Percentiles rank a stretch among this genome's conserved stretches.
These are phyloP conservation scores for Lasiodiplodia sp. DNA, from an alignment of 2,329 filamentous ascomycete genomes.

Conservation along the genomic window DNA sequence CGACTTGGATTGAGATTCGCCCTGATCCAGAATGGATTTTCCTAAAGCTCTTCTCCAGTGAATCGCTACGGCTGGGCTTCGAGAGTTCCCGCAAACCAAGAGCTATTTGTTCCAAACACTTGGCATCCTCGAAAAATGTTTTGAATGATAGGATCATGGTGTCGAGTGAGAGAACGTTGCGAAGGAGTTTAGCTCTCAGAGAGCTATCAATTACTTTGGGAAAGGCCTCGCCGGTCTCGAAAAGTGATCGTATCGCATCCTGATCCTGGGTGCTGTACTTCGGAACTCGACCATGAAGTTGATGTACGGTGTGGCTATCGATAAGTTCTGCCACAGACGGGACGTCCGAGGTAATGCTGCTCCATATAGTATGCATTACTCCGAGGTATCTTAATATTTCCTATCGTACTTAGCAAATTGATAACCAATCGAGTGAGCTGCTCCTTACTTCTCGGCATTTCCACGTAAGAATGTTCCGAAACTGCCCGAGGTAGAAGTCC, in stretches of 20 bases:
- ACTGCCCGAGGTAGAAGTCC: background rate
- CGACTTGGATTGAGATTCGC: background rate
- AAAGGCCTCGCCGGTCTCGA: background rate
- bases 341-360: background rate
- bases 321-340: background rate
- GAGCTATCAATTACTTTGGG: background rate
- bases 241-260: background rate
- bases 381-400: background rate
- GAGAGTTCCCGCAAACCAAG: background rate
- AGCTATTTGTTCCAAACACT: background rate
- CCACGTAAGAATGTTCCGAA: background rate
- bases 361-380: background rate
- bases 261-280: background rate
- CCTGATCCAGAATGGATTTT: background rate
- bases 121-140: background rate
- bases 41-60: background rate
- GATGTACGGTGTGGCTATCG: background rate
- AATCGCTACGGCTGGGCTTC: background rate
- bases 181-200: background rate
- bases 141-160: background rate
- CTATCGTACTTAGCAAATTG: background rate
- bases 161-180: background rate
- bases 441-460: background rate
- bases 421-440: background rate
- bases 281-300: background rate